phyloP scores from a whole-genome alignment of 2,329 filamentous ascomycete species.

The Orbilia ellipsospora region DNA sequence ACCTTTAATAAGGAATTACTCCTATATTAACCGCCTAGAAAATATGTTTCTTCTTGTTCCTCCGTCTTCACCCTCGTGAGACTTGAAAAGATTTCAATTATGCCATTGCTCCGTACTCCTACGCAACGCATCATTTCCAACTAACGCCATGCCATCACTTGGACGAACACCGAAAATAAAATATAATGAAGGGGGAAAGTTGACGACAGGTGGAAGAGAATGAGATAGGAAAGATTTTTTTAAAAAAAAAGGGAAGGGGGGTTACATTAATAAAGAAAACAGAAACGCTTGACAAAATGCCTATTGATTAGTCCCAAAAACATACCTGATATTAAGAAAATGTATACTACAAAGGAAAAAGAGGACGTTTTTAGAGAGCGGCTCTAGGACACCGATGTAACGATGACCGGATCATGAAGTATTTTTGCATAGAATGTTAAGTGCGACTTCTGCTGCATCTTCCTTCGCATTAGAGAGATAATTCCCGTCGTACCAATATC shows the following conservation, averaged over 20 bases:
- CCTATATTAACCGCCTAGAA: not conserved
- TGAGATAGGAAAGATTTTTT: not conserved
- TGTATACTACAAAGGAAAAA: slow-evolving; percentile 3
- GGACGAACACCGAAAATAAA: not conserved
- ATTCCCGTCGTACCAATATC: slow-evolving; percentile 91
- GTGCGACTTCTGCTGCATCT: slow-evolving; percentile 86
- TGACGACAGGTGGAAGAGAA: not conserved
- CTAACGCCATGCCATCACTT: slow-evolving; percentile 21
- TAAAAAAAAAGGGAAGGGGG: not conserved
- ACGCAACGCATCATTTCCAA: slow-evolving; percentile 14
- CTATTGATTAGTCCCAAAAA: not conserved
- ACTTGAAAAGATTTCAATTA: not conserved
- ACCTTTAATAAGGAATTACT: no score
- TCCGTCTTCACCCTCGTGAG: no score
- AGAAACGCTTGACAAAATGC: not conserved
- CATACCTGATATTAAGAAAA: not conserved
- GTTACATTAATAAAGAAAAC: not conserved
- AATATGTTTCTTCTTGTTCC: no score
- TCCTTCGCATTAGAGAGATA: slow-evolving; percentile 88
- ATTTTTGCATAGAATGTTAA: slow-evolving; percentile 62
- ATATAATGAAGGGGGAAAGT: not conserved
- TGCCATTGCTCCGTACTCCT: slow-evolving; percentile 15
- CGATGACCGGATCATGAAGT: not conserved
- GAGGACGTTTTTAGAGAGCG: no score
- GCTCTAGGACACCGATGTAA: no score